Evolutionary conservation across 1,284 basidiomycete species (phyloP).

Genomic region (Schizophyllum commune): DNA sequence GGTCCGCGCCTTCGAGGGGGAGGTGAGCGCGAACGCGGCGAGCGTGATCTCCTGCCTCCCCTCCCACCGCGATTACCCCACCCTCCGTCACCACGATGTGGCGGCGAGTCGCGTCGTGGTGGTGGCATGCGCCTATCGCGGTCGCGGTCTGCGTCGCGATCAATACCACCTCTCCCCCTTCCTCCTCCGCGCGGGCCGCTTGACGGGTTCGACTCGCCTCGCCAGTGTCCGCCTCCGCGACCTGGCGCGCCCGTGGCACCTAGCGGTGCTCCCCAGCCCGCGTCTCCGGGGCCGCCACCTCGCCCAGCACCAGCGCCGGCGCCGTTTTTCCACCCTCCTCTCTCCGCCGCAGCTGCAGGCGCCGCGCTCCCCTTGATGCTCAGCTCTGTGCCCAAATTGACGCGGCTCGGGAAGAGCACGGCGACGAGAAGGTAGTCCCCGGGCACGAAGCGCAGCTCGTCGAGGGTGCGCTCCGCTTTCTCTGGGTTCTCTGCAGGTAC

Average conservation of each 20-base stretch:
- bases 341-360: constrained; percentile 21
- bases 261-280: constrained; percentile 25
- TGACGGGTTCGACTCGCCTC: constrained; percentile 47
- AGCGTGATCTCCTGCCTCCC: constrained; percentile 28
- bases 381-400: constrained; percentile 35
- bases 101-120: constrained; percentile 36
- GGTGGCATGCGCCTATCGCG: constrained; percentile 33
- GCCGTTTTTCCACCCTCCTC: constrained; percentile 34
- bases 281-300: constrained; percentile 12
- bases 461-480: constrained; percentile 58
- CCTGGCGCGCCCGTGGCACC: constrained; percentile 18
- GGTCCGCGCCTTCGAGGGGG: neutral
- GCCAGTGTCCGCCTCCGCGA: constrained; percentile 61
- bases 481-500: constrained; percentile 33
- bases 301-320: neutral
- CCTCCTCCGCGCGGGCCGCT: constrained; percentile 33
- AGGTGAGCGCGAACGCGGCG: constrained; percentile 8
- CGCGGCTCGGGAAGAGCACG: constrained; percentile 63
- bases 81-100: constrained; percentile 29
- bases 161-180: constrained; percentile 32
- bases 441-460: constrained; percentile 68
- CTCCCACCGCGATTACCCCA: constrained; percentile 33
- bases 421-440: constrained; percentile 70
- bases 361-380: constrained; percentile 39
- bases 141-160: constrained; percentile 24